These are phyloP conservation scores for Corchorus olitorius DNA, from an alignment of 345 rosid species.

Conservation along the genomic window DNA sequence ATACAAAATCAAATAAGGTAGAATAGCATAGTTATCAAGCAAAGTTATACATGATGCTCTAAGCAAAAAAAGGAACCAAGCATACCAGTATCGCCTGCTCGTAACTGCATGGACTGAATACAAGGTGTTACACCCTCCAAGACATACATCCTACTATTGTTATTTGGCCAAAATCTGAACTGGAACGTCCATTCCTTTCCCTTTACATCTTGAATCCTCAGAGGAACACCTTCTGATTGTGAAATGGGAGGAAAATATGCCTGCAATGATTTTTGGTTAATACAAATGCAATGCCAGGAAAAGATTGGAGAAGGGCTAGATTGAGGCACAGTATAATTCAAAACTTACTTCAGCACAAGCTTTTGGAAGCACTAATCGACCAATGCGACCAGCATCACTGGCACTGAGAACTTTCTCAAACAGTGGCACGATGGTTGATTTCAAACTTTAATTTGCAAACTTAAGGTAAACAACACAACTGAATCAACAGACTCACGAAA, in stretches of 20 bases:
- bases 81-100: slow-evolving; percentile 91
- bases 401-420: slow-evolving; percentile 97
- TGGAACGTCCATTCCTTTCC: slow-evolving; percentile 96
- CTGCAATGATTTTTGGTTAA: slow-evolving; percentile 49
- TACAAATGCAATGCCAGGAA: slow-evolving; percentile 13
- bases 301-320: slow-evolving; percentile 9
- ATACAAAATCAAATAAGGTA: background rate
- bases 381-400: slow-evolving; percentile 98
- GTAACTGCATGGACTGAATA: slow-evolving; percentile 88
- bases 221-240: slow-evolving; percentile 91
- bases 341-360: slow-evolving; percentile 93
- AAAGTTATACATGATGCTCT: background rate
- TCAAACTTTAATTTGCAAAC: slow-evolving; percentile 51
- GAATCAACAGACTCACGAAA: slow-evolving; percentile 20
- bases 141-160: slow-evolving; percentile 98
- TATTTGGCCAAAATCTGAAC: slow-evolving; percentile 99
- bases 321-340: slow-evolving; percentile 2
- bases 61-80: slow-evolving; percentile 17
- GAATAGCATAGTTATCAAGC: background rate
- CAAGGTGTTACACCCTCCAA: slow-evolving; percentile 98
- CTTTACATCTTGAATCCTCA: slow-evolving; percentile 80
- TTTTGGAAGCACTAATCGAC: slow-evolving; percentile 94
- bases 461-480: slow-evolving; percentile 39
- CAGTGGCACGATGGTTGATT: slow-evolving; percentile 76
- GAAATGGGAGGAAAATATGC: slow-evolving; percentile 90